A percentile compares a stretch with the other conserved stretches of the same genome.
phyloP scores from a whole-genome alignment of 108 stramenopile species.

The Skeletonema costatum region DNA sequence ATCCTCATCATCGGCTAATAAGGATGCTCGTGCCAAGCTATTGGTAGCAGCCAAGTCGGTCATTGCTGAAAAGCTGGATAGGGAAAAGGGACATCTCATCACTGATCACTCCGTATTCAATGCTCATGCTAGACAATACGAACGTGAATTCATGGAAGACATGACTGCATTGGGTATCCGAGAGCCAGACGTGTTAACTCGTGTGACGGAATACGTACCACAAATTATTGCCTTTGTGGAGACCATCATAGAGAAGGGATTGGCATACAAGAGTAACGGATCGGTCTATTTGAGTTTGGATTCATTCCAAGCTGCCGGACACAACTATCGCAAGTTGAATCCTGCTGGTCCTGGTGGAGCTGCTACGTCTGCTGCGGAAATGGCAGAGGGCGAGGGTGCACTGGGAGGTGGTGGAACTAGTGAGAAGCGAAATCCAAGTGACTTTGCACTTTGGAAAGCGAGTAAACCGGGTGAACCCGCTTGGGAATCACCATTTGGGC shows the following conservation, averaged over 20 bases:
- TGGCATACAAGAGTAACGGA: constrained; percentile 95
- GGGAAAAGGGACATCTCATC: constrained; percentile 64
- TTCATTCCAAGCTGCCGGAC: constrained; percentile 67
- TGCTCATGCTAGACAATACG: constrained; percentile 86
- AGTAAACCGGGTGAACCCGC: constrained; percentile 93
- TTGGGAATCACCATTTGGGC: constrained; percentile 97
- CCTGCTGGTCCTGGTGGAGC: constrained; percentile 62
- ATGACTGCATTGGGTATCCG: constrained; percentile 89
- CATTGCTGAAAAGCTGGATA: constrained; percentile 69
- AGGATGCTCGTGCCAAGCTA: constrained; percentile 42
- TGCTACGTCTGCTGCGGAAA: constrained; percentile 77
- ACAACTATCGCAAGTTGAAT: constrained; percentile 74
- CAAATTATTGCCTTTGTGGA: constrained; percentile 92
- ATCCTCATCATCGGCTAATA: constrained; percentile 10
- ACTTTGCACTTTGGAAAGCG: constrained; percentile 99
- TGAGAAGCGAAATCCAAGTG: constrained; percentile 86
- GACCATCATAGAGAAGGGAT: constrained; percentile 85
- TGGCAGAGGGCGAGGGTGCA: constrained; percentile 97
- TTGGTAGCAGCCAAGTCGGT: constrained; percentile 63
- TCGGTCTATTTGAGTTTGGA: constrained; percentile 93
- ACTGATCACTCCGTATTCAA: constrained; percentile 78
- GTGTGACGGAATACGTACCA: constrained; percentile 95
- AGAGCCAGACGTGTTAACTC: constrained; percentile 90
- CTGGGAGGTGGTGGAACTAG: constrained; percentile 52
- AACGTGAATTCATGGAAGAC: constrained; percentile 96